Evolutionary conservation across 176 grass and related monocot genomes (phyloP), one percentile per base, ranked within the genome.

Genomic region (Cocos nucifera): DNA sequence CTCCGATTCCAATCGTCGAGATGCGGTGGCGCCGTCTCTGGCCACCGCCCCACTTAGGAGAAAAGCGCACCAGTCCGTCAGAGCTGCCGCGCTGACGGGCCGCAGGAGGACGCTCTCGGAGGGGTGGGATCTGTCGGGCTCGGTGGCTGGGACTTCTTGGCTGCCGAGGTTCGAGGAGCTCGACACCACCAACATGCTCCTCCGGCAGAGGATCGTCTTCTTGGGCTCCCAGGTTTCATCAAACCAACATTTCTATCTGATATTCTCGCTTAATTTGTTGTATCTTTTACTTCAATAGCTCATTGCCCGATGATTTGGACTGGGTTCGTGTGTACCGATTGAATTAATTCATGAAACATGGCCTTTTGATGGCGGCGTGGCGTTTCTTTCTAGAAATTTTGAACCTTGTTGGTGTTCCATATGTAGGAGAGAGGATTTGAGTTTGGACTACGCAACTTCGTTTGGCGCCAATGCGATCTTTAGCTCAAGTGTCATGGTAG

Each of bases 161-260:
- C 75, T 82, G 78, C 54, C 54, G 6, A 57, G 70, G 19, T 53
- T 82, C 15, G 81, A 97, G 72, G 84, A 90, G 22, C 59, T 91
- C 22, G 87, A 97, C 32, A 70, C 84, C 48, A 83, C 81, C 18
- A 84, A 85, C 72, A 80, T 83, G 92, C 87, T 97, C 51, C 87
- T 97, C 48, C 69, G 70, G 54, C 87, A 97, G 58, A 69, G 87
- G 51, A 87, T 91, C 70, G 71, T 97, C 69, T 97, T 97, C 51
- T 61, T 97, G 9, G 87, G 84, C 17, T 85, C 81, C 22, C 81
- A 86, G 78, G 87, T 97, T 49, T 50, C 44, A 27, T n/a, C 19
- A 19, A 25, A 32, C 29, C 30, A 1, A 32, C 4, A 20, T 58
- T 30, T 48, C 19, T 49, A 21, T 21, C 5, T 58, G 51, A 53